Conservation (phyloP, 495 filamentous ascomycete species). For the Tuber magnatum region DNA sequence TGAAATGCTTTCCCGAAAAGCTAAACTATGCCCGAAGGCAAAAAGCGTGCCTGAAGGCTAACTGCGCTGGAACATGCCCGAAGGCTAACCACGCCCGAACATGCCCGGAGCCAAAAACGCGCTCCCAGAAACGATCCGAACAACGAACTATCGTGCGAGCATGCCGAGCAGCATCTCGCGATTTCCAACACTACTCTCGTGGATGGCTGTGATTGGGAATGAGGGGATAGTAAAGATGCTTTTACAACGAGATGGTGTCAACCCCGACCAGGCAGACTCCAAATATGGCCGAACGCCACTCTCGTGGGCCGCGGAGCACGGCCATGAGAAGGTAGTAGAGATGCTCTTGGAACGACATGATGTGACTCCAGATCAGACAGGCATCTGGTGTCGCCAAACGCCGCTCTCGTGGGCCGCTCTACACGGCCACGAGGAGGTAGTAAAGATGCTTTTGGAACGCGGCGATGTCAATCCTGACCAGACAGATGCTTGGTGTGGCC, state of each 20-base stretch:
- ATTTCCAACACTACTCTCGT: no score
- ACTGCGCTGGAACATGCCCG: no score
- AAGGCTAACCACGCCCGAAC: no score
- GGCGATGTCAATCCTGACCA: neutral
- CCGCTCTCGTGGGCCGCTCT: neutral
- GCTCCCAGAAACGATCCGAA: no score
- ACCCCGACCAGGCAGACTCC: neutral
- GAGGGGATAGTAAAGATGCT: neutral
- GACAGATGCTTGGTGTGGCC: neutral
- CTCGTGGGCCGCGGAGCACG: neutral
- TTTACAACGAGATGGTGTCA: neutral
- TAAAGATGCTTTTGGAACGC: neutral
- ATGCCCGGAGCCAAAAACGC: no score
- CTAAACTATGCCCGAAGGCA: no score
- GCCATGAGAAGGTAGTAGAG: neutral
- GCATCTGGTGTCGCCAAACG: neutral
- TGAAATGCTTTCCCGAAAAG: no score
- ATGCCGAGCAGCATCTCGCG: no score
- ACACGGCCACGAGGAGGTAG: neutral
- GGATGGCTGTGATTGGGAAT: no score
- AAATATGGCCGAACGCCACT: neutral
- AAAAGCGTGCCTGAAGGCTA: no score
- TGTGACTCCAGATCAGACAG: neutral
- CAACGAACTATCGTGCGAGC: no score
- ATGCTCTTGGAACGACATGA: neutral